Conservation (phyloP, 2,329 filamentous ascomycete genomes). For the Aspergillus phoenicis region DNA sequence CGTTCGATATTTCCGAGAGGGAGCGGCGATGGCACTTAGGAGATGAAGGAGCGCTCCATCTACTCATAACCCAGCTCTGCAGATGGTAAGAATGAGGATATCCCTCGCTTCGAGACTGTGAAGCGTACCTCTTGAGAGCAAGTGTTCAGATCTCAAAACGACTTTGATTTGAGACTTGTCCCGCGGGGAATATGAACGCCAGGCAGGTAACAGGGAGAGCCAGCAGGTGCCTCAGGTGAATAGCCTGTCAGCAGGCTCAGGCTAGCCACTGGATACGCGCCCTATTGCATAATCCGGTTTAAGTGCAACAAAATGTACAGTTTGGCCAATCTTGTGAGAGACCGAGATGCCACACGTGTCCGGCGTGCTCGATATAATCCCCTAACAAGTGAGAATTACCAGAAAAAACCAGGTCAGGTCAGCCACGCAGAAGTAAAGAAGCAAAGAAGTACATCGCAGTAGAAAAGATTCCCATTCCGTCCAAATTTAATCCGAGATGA, state of each 20-base stretch:
- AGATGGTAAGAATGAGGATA: background rate
- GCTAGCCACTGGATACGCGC: conserved; percentile 3
- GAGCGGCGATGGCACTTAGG: background rate
- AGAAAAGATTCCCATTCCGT: background rate
- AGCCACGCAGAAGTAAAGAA: background rate
- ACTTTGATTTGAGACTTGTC: background rate
- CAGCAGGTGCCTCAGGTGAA: background rate
- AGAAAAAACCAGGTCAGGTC: background rate
- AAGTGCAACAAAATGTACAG: background rate
- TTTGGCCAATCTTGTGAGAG: background rate
- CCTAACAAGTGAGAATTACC: too few relatives aligned
- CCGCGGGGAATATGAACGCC: too few relatives aligned
- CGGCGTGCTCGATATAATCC: too few relatives aligned
- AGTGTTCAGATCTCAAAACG: background rate
- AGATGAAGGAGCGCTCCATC: background rate
- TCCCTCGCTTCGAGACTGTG: background rate
- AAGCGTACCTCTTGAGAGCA: conserved; percentile 3
- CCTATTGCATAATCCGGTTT: background rate
- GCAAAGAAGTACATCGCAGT: background rate
- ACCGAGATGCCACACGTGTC: too few relatives aligned
- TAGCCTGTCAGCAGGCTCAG: background rate
- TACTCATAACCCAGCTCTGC: background rate
- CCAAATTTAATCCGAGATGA: conserved; percentile 3
- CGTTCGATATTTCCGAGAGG: background rate
- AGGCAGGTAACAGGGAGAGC: background rate